Conservation (phyloP, 106 monocot genomes). For the Dendrobium officinale region DNA sequence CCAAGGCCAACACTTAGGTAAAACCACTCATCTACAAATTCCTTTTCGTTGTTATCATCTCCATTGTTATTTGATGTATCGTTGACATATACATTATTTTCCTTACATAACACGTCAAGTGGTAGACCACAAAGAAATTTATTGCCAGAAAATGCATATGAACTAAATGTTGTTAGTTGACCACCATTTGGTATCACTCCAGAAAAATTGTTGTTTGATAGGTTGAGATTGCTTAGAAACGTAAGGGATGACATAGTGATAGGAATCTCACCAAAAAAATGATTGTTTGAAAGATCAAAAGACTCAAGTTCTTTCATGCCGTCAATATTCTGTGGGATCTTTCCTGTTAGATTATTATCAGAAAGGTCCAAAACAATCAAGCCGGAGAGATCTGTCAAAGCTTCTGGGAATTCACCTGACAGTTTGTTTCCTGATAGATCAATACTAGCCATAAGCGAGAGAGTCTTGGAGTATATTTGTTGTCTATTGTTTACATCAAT, state of each 20-base stretch:
- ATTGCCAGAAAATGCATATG: slow-evolving; percentile 1
- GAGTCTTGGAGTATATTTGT: background rate
- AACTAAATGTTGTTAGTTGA: slow-evolving; percentile 6
- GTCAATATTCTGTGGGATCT: slow-evolving; percentile 2
- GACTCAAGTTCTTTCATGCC: background rate
- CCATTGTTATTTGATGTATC: background rate
- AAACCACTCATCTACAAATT: background rate
- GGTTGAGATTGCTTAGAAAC: no score
- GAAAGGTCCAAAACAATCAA: background rate
- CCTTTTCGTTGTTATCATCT: background rate
- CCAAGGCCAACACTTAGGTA: background rate
- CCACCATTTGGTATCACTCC: slow-evolving; percentile 5
- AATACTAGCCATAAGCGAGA: slow-evolving; percentile 1
- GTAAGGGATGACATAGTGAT: no score
- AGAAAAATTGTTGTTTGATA: background rate
- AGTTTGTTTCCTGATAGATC: slow-evolving; percentile 3
- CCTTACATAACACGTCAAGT: background rate
- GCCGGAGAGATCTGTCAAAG: background rate
- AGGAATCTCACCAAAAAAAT: background rate
- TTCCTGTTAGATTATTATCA: background rate
- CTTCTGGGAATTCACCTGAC: background rate
- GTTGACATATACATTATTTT: background rate
- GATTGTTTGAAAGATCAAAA: slow-evolving; percentile 8
- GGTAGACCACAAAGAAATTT: background rate
- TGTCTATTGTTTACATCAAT: background rate